Evolutionary conservation across 176 grass and related monocot species (phyloP), one percentile per base, ranked within the genome.

Genomic region (Bothriochloa decipiens): DNA sequence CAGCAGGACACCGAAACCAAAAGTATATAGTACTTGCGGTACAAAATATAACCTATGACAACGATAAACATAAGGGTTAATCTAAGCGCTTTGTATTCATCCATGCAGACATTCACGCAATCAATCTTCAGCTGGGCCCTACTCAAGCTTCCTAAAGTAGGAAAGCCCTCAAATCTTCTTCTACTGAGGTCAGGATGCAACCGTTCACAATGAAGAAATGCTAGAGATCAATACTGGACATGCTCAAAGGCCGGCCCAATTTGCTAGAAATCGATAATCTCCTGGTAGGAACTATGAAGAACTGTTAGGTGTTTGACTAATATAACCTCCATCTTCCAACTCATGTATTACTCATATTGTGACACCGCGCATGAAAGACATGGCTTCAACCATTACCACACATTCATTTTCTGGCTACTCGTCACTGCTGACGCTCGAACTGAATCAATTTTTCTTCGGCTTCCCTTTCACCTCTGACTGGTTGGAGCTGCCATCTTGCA

Each of bases 361-460:
- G 86, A 42, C 66, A 78, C 80, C 8, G 67, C 6, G 18, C 55
- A 76, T 23, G 20, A 17, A 41, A 11, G 35, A 58, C 68, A 15
- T 45, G 81, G 68, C 35, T 68, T 75, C 76, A 61, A 27, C 60
- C 76, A 80, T 37, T 3, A 61, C 81, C 76, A 13, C 66, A 41
- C 36, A 40, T 22, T 68, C 63, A 47, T 72, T 4, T 32, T 32
- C 29, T 17, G 11, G 22, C 37, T 29, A 27, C 72, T 42, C 80
- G 86, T 88, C 73, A 83, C n/a, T 76, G 86, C 81, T 88, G 81
- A 88, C 75, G 75, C 26, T 20, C 26, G 64, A 47, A 29, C 75
- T 20, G 42, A 49, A 49, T 32, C 22, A 18, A 36, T 14, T 79
- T 78, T 66, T 43, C 43, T 66, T 62, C 23, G 8, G n/a, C 13